Percentiles rank a stretch among this genome's conserved stretches.
Conservation (phyloP, 2,329 filamentous ascomycete species). For the Thelonectria rubi region DNA sequence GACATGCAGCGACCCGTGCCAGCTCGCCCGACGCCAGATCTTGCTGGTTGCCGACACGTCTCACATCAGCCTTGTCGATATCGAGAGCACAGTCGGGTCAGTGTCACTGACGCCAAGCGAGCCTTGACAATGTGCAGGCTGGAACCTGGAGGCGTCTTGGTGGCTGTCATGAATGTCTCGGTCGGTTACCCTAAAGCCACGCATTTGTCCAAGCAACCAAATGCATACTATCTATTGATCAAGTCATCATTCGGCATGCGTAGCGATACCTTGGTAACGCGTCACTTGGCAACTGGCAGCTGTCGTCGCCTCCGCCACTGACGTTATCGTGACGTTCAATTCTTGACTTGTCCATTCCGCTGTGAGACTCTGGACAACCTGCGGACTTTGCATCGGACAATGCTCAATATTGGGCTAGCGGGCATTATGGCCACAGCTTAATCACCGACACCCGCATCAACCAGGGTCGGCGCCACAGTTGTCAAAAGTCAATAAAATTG, state of each 20-base stretch:
- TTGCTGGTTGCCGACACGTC: slow-evolving; percentile 22
- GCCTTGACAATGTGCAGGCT: not conserved
- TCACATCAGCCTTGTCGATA: slow-evolving; percentile 31
- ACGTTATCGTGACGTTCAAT: not conserved
- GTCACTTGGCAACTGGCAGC: not conserved
- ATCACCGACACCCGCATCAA: not conserved
- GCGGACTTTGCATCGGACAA: not conserved
- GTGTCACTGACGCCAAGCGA: too few species aligned
- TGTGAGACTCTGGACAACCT: not conserved
- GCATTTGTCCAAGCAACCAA: not conserved
- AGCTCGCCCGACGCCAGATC: slow-evolving; percentile 29
- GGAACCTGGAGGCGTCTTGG: too few species aligned
- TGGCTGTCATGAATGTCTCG: too few species aligned
- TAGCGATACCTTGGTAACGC: not conserved
- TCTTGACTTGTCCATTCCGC: not conserved
- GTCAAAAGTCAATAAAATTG: not conserved
- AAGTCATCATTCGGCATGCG: not conserved
- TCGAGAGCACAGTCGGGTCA: too few species aligned
- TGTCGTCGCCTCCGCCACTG: not conserved
- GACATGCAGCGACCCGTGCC: slow-evolving; percentile 28
- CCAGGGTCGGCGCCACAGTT: not conserved
- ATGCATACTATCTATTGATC: too few species aligned
- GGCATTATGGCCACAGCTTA: not conserved
- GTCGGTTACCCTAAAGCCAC: too few species aligned
- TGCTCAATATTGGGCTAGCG: not conserved